Conservation (phyloP, 1,284 basidiomycete species). For the Anthracocystis panici-leucophaei region DNA sequence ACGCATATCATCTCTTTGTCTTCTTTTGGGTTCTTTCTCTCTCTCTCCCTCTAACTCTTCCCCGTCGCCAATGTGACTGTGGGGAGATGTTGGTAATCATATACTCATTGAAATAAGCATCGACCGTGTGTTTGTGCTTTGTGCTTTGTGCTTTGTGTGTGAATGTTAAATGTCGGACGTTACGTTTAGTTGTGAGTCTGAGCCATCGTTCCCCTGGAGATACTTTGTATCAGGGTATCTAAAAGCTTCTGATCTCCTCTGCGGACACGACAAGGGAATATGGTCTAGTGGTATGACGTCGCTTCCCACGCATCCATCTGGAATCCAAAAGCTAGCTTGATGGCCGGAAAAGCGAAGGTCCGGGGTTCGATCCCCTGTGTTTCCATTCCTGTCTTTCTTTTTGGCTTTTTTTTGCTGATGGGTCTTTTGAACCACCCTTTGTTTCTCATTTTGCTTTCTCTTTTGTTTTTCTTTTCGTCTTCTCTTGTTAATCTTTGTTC, state of each 20-base stretch:
- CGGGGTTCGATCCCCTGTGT: slow-evolving; percentile 59
- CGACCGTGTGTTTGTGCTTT: background rate
- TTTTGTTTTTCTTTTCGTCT: slow-evolving; percentile 1
- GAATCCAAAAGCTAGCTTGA: slow-evolving; percentile 4
- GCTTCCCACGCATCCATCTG: slow-evolving; percentile 48
- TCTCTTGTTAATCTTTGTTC: background rate
- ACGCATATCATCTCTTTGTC: slow-evolving; percentile 4
- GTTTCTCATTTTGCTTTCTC: slow-evolving; percentile 1
- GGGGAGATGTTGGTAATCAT: slow-evolving; percentile 20
- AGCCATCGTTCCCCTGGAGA: background rate
- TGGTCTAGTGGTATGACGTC: slow-evolving; percentile 60
- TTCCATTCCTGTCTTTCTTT: slow-evolving; percentile 47
- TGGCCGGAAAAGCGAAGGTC: slow-evolving; percentile 52
- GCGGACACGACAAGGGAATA: slow-evolving; percentile 36
- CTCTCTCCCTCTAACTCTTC: slow-evolving; percentile 14
- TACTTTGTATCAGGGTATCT: too few relatives aligned
- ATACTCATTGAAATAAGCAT: slow-evolving; percentile 32
- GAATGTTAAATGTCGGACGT: background rate
- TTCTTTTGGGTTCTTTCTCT: slow-evolving; percentile 18
- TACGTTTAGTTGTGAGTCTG: too few relatives aligned
- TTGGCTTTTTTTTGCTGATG: slow-evolving; percentile 3
- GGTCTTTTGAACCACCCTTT: background rate
- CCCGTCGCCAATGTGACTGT: background rate
- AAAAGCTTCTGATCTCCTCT: rapidly evolving
- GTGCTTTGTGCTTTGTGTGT: background rate